Conservation (phyloP, 2,329 filamentous ascomycete species). For the Diaporthe citri region DNA sequence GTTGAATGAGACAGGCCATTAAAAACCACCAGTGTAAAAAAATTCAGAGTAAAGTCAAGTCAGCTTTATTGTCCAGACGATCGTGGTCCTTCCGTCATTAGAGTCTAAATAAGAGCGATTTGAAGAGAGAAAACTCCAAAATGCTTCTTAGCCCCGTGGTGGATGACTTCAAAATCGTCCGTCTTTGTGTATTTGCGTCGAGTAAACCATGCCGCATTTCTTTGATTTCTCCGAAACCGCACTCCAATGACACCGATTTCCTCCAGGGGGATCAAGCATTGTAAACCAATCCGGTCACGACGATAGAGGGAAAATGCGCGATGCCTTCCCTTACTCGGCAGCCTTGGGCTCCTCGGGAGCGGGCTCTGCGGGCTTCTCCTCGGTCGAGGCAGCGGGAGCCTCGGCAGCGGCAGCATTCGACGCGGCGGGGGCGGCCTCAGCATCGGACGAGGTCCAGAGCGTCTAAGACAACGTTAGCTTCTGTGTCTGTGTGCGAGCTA, state of each 20-base stretch:
- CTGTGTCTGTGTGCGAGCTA: background rate
- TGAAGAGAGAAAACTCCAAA: constrained; percentile 58
- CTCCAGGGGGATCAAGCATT: constrained; percentile 59
- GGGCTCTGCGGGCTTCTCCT: constrained; percentile 67
- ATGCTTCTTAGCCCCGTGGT: constrained; percentile 58
- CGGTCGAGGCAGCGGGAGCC: constrained; percentile 61
- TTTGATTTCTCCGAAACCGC: constrained; percentile 66
- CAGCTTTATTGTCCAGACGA: constrained; percentile 68
- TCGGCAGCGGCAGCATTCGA: constrained; percentile 56
- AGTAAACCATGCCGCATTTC: constrained; percentile 64
- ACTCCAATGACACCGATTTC: constrained; percentile 74
- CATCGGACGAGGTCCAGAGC: constrained; percentile 99
- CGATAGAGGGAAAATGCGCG: constrained; percentile 52
- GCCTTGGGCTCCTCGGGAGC: constrained; percentile 77
- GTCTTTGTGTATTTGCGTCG: constrained; percentile 60
- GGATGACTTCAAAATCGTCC: constrained; percentile 51
- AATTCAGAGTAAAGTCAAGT: constrained; percentile 57
- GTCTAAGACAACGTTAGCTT: constrained; percentile 71
- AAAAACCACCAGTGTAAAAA: constrained; percentile 34
- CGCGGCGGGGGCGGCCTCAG: constrained; percentile 78
- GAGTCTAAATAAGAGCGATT: constrained; percentile 67
- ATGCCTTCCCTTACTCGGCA: constrained; percentile 65
- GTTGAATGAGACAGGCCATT: constrained; percentile 33
- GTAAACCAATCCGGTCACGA: constrained; percentile 57
- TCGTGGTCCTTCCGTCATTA: constrained; percentile 58